A percentile compares a stretch with the other conserved stretches of the same genome.
Evolutionary conservation across 371 early-diverging fungal species (phyloP).

Genomic region (Quaeritorhiza haematococci): DNA sequence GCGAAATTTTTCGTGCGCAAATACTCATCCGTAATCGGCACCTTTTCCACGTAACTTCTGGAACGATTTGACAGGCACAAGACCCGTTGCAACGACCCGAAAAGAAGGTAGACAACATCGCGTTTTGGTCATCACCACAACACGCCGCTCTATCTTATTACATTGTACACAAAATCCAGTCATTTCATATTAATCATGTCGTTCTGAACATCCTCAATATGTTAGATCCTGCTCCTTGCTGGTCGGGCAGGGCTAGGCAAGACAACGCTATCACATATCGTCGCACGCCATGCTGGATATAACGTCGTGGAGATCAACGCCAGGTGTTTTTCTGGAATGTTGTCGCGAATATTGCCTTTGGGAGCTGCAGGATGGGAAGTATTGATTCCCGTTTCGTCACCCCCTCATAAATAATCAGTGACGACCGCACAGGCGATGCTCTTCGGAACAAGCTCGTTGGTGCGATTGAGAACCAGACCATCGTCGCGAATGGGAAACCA

Average conservation of each 20-base stretch:
- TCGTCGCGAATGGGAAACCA: constrained; percentile 65
- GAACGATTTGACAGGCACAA: constrained; percentile 24
- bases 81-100: constrained; percentile 62
- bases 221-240: constrained; percentile 84
- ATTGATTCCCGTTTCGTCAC: no score
- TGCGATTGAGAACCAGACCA: constrained; percentile 72
- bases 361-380: no score
- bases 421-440: constrained; percentile 83
- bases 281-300: constrained; percentile 89
- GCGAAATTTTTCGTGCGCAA: no score
- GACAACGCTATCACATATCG: constrained; percentile 94
- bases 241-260: constrained; percentile 99
- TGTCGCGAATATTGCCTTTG: neutral
- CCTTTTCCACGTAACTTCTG: no score
- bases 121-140: no score
- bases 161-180: no score
- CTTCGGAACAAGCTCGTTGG: constrained; percentile 68
- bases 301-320: constrained; percentile 96
- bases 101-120: constrained; percentile 49
- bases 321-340: constrained; percentile 46
- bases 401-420: no score
- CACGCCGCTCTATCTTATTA: no score
- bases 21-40: no score
- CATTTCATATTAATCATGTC: no score
- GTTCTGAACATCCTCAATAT: no score